Conservation (phyloP, 495 filamentous ascomycete species). For the Lineolata rhizophorae region DNA sequence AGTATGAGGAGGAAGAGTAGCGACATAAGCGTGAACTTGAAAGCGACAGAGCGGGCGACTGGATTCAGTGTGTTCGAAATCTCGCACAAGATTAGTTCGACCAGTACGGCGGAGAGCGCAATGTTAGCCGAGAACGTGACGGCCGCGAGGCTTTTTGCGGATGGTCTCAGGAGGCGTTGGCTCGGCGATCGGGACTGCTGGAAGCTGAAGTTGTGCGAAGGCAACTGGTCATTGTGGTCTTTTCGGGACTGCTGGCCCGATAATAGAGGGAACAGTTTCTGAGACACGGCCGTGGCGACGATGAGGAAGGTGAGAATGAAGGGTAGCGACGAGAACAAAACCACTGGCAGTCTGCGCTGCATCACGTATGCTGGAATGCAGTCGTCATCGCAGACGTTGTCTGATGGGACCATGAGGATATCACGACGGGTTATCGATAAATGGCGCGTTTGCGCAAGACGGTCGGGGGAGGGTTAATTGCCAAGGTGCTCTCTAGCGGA, state of each 20-base stretch:
- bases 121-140: conserved; percentile 48
- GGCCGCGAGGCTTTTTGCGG: conserved; percentile 24
- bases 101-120: conserved; percentile 49
- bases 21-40: conserved; percentile 40
- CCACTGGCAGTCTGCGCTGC: conserved; percentile 9
- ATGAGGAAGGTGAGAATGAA: conserved; percentile 40
- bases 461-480: too few relatives aligned
- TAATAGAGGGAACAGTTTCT: conserved; percentile 41
- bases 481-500: too few relatives aligned
- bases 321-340: conserved; percentile 26
- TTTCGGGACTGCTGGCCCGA: conserved; percentile 27
- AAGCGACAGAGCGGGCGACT: conserved; percentile 33
- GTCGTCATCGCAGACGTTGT: conserved; percentile 23
- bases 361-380: conserved; percentile 15
- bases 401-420: conserved; percentile 16
- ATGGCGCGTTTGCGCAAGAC: too few relatives aligned
- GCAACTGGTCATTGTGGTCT: conserved; percentile 27
- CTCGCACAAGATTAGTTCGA: conserved; percentile 56
- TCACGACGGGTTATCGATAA: too few relatives aligned
- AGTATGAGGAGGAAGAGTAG: conserved; percentile 44
- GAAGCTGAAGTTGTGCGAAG: conserved; percentile 17
- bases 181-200: conserved; percentile 17
- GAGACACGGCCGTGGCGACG: conserved; percentile 30
- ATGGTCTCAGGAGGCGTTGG: conserved; percentile 6
- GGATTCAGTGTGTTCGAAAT: conserved; percentile 48